These are phyloP conservation scores for Acacia crassicarpa DNA, from an alignment of 306 rosid species.

Conservation along the genomic window DNA sequence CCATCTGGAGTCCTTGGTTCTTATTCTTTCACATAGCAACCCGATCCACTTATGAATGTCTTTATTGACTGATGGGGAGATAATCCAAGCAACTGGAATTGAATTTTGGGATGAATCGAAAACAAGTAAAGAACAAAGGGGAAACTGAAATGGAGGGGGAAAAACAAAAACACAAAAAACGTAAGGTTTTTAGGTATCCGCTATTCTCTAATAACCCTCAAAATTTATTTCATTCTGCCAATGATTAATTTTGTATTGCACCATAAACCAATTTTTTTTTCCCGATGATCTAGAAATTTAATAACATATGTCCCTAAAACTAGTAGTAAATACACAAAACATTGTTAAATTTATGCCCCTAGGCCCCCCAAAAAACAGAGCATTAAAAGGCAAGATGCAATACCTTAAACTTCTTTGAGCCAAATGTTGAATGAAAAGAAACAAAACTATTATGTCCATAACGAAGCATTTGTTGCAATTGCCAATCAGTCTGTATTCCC, in stretches of 20 bases:
- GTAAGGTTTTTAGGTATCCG: conserved; percentile 16
- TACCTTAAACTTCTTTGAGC: conserved; percentile 76
- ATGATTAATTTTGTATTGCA: conserved; percentile 7
- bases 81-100: conserved; percentile 87
- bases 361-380: not conserved
- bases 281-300: conserved; percentile 2
- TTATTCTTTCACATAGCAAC: conserved; percentile 58
- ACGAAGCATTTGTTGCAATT: conserved; percentile 74
- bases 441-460: conserved; percentile 59
- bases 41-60: conserved; percentile 69
- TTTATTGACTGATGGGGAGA: conserved; percentile 61
- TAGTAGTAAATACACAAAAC: not conserved
- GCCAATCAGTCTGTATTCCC: conserved; percentile 90
- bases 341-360: not conserved
- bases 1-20: conserved; percentile 68
- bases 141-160: conserved; percentile 53
- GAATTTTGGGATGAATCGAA: conserved; percentile 71
- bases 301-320: conserved; percentile 9
- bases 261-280: not conserved
- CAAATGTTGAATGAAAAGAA: conserved; percentile 65
- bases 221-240: not conserved
- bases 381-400: not conserved
- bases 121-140: conserved; percentile 70
- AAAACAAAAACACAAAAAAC: not conserved
- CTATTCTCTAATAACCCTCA: not conserved